These are phyloP conservation scores for Fusarium burgessii DNA, from an alignment of 2,329 filamentous ascomycete species.

Conservation along the genomic window DNA sequence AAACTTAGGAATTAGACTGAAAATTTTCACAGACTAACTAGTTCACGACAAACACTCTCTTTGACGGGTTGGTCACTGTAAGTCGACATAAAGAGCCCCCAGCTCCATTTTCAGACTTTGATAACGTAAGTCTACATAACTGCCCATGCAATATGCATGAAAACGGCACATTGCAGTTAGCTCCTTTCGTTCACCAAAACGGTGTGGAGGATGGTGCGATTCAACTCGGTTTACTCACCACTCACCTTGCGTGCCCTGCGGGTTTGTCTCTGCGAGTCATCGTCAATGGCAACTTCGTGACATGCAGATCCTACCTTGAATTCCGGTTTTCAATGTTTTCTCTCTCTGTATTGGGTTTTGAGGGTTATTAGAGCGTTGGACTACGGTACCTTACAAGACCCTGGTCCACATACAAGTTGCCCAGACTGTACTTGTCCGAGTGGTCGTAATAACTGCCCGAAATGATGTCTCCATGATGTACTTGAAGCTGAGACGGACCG, in stretches of 20 bases:
- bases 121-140: slow-evolving; percentile 41
- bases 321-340: slow-evolving; percentile 35
- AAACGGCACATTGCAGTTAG: slow-evolving; percentile 34
- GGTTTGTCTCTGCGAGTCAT: slow-evolving; percentile 45
- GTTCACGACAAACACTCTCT: neutral
- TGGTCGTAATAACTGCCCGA: slow-evolving; percentile 4
- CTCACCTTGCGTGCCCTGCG: slow-evolving; percentile 20
- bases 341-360: slow-evolving; percentile 1
- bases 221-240: slow-evolving; percentile 39
- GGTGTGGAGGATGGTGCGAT: slow-evolving; percentile 39
- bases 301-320: slow-evolving; percentile 43
- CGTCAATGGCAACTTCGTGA: slow-evolving; percentile 40
- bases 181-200: slow-evolving; percentile 34
- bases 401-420: slow-evolving; percentile 5
- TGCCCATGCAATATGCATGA: slow-evolving; percentile 34
- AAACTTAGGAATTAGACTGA: neutral
- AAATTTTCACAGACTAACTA: neutral
- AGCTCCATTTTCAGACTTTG: slow-evolving; percentile 20
- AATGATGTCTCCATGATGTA: slow-evolving; percentile 33
- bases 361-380: slow-evolving; percentile 1
- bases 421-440: neutral
- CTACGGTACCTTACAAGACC: neutral
- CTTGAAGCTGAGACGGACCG: slow-evolving; percentile 7
- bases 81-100: slow-evolving; percentile 27
- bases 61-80: slow-evolving; percentile 13